Percentiles rank a stretch among this genome's conserved stretches.
These are phyloP conservation scores for Globisporangium paroecandrum DNA, from an alignment of 352 stramenopile species.

Conservation along the genomic window DNA sequence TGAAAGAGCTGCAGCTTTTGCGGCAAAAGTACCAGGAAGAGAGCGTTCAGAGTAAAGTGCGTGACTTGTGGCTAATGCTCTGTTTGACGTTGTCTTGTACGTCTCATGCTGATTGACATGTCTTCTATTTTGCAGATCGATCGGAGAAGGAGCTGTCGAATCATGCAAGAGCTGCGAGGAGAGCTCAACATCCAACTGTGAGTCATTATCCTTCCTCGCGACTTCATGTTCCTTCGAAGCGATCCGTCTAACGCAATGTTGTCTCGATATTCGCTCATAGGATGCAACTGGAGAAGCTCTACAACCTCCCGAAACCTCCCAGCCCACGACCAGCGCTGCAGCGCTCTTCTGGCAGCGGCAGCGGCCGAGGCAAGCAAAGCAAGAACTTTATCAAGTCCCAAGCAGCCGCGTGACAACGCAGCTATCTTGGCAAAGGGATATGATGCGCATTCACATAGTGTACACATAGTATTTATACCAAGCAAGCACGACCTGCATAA, in stretches of 20 bases:
- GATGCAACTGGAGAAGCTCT: constrained; percentile 21
- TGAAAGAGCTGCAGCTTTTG: constrained; percentile 14
- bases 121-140: constrained; percentile 16
- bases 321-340: constrained; percentile 8
- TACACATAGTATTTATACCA: background rate
- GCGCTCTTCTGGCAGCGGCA: constrained; percentile 6
- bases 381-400: constrained; percentile 10
- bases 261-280: background rate
- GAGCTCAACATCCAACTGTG: constrained; percentile 24
- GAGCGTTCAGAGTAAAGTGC: constrained; percentile 19
- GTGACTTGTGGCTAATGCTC: no score
- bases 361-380: constrained; percentile 5
- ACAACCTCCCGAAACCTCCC: constrained; percentile 12
- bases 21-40: constrained; percentile 17
- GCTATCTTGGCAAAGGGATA: background rate
- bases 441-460: background rate
- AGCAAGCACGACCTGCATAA: background rate
- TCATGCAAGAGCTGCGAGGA: constrained; percentile 24
- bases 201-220: background rate
- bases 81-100: no score
- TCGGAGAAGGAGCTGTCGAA: constrained; percentile 17
- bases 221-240: background rate
- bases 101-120: no score
- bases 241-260: no score
- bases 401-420: background rate